Evolutionary conservation across 345 rosid genomes (phyloP).

Genomic region (Corymbia maculata): DNA sequence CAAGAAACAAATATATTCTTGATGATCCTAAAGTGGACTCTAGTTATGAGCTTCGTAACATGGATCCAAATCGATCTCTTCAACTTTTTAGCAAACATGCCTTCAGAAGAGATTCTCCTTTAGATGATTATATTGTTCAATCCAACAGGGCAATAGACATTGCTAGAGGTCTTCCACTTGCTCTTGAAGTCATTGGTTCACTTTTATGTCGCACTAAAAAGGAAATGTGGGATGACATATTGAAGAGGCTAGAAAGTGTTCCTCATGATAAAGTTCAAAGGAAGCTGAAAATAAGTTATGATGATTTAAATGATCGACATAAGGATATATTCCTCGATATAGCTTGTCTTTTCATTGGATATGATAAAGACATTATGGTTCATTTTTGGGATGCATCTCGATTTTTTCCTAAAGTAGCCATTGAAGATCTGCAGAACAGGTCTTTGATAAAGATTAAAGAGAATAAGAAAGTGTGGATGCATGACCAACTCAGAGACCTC

Average conservation of each 20-base stretch:
- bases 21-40: fast-evolving
- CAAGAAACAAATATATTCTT: not conserved
- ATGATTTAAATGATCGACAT: fast-evolving
- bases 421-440: not conserved
- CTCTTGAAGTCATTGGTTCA: not conserved
- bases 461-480: fast-evolving
- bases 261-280: fast-evolving
- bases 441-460: not conserved
- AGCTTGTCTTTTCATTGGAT: not conserved
- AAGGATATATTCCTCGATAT: fast-evolving
- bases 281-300: fast-evolving
- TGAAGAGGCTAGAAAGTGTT: not conserved
- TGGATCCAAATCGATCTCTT: fast-evolving
- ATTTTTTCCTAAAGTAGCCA: fast-evolving
- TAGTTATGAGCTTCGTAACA: fast-evolving
- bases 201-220: fast-evolving
- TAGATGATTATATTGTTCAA: fast-evolving
- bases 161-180: not conserved
- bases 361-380: fast-evolving
- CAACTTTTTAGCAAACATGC: not conserved
- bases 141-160: fast-evolving
- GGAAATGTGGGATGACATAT: fast-evolving
- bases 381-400: fast-evolving
- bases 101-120: not conserved
- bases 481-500: not conserved